These are phyloP conservation scores for Neurospora sublineolata DNA, from an alignment of 495 filamentous ascomycete genomes.

Conservation along the genomic window DNA sequence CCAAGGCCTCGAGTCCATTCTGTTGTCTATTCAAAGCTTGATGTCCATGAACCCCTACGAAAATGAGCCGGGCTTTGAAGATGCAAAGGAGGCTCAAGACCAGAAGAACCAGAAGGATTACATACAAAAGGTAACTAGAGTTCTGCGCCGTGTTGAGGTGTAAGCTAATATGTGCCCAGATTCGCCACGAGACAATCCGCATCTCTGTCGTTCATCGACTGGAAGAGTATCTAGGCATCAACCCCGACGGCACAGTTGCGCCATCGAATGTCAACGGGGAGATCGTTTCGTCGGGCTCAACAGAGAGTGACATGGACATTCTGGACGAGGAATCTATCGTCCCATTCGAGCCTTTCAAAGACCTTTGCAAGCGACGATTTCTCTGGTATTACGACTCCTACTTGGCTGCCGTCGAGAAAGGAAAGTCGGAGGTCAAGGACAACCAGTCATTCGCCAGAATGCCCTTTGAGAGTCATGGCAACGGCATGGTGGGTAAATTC, in stretches of 20 bases:
- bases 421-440: conserved; percentile 46
- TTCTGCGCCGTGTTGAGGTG: not conserved
- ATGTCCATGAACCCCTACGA: conserved; percentile 93
- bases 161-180: conserved; percentile 38
- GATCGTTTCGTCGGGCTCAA: conserved; percentile 21
- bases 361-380: conserved; percentile 84
- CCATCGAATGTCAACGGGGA: conserved; percentile 30
- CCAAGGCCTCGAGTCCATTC: conserved; percentile 85
- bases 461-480: conserved; percentile 73
- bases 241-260: conserved; percentile 35
- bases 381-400: conserved; percentile 94
- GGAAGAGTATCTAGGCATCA: conserved; percentile 64
- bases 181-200: conserved; percentile 81
- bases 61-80: conserved; percentile 90
- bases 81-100: conserved; percentile 52
- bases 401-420: conserved; percentile 53
- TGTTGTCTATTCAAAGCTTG: conserved; percentile 91
- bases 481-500: conserved; percentile 81
- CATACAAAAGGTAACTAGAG: conserved; percentile 59
- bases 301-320: conserved; percentile 37
- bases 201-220: conserved; percentile 78
- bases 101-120: conserved; percentile 71
- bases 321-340: conserved; percentile 40
- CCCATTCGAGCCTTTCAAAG: conserved; percentile 70
- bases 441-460: conserved; percentile 56